Conservation (phyloP, 257 asterid species). For the Catharanthus roseus region DNA sequence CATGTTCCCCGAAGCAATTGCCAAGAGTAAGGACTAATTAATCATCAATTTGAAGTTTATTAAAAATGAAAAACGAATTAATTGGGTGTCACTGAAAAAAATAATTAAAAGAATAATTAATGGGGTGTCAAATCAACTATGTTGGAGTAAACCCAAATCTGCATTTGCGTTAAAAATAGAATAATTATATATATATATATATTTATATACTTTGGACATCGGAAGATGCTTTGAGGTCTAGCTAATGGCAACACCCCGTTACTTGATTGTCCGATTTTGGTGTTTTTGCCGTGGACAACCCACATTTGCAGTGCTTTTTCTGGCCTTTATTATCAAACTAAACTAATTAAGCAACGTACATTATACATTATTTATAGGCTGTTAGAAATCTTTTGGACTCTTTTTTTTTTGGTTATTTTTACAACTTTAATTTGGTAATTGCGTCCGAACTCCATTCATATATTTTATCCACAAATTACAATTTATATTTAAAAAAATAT, state of each 20-base stretch:
- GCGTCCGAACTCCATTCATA: too few relatives aligned
- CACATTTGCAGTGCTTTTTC: constrained; percentile 10
- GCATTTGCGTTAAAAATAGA: neutral
- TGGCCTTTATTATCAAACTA: constrained; percentile 7
- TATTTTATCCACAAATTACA: too few relatives aligned
- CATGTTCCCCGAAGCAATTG: constrained; percentile 1
- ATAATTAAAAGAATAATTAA: too few relatives aligned
- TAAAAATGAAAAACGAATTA: neutral
- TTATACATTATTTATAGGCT: neutral
- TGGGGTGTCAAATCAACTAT: neutral
- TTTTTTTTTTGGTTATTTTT: too few relatives aligned
- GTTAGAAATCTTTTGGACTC: neutral
- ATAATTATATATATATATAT: too few relatives aligned
- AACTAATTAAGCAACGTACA: neutral
- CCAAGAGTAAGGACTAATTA: neutral
- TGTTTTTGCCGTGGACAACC: neutral
- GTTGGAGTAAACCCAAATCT: constrained; percentile 3
- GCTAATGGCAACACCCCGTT: constrained; percentile 17
- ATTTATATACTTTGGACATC: constrained; percentile 4
- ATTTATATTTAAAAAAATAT: too few relatives aligned
- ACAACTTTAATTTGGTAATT: too few relatives aligned
- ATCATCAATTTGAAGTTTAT: neutral
- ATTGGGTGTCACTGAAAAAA: too few relatives aligned
- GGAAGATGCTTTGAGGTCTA: constrained; percentile 23
- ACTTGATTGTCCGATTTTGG: constrained; percentile 20